Evolutionary conservation across 2,329 filamentous ascomycete genomes (phyloP), one percentile per base, ranked within the genome.

Genomic region (Exutisphaerella laricina): DNA sequence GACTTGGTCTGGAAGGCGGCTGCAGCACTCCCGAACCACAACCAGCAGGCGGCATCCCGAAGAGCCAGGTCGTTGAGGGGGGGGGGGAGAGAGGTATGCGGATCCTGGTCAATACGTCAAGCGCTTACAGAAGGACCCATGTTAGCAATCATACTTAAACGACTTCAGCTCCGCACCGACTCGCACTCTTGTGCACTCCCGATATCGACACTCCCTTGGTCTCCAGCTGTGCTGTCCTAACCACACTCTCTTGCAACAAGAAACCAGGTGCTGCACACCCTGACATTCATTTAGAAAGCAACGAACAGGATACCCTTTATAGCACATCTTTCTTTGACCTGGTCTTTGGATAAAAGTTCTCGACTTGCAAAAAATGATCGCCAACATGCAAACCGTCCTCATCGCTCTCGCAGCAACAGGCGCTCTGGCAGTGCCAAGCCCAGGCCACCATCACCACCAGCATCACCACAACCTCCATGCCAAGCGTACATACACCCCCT

Each of bases 301-400:
- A n/a, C 25, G 5, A 28, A 16, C 12, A 32, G 8, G 18, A 23
- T 20, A 35, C 17, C 32, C 20, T 20, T 5, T 13, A 10, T 23
- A 21, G 32, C 32, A 35, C 32, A 35, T 35, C 32, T 35, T 35
- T 13, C n/a, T n/a, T n/a, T n/a, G n/a, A n/a, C n/a, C n/a, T n/a
- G n/a, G n/a, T n/a, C n/a, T n/a, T n/a, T n/a, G n/a, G n/a, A n/a
- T n/a, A n/a, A n/a, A n/a, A n/a, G n/a, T n/a, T n/a, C n/a, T n/a
- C n/a, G n/a, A n/a, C n/a, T n/a, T n/a, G n/a, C n/a, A n/a, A n/a
- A n/a, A 21, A 5, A 22, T 35, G 18, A 20, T 20, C 12, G 17
- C 20, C 8, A 35, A 17, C 9, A 3, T 23, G 16, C 17, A 5
- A 13, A n/a, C 3, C 9, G n/a, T 22, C 8, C 18, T 35, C 4